Percentiles rank a stretch among this genome's conserved stretches.
Conservation (phyloP, 768 basidiomycete genomes). For the Cystobasidiopsis lactophilus region DNA sequence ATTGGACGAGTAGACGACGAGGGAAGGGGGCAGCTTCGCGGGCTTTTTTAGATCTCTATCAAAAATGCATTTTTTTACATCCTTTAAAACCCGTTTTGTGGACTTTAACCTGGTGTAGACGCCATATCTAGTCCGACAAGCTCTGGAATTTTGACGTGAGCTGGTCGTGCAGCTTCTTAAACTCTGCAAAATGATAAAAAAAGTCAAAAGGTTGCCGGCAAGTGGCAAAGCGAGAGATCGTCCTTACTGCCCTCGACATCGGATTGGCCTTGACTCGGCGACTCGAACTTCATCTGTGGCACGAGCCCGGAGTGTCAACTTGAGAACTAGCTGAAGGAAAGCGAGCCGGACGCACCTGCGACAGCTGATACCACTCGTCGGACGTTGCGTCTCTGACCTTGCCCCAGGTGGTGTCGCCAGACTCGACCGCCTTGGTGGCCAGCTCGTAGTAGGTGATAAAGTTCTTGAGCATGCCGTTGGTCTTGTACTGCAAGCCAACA, state of each 20-base stretch:
- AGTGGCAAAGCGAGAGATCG: not conserved
- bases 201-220: not conserved
- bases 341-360: constrained; percentile 76
- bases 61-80: too few species aligned
- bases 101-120: too few species aligned
- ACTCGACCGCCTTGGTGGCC: constrained; percentile 63
- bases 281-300: constrained; percentile 30
- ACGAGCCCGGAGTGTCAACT: not conserved
- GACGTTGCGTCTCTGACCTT: constrained; percentile 65
- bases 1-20: too few species aligned
- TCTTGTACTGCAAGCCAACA: constrained; percentile 8
- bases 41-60: too few species aligned
- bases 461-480: constrained; percentile 72
- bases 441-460: constrained; percentile 82
- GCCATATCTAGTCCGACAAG: constrained; percentile 6
- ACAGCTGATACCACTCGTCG: constrained; percentile 90
- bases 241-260: constrained; percentile 33
- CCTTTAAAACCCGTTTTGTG: too few species aligned
- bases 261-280: constrained; percentile 76
- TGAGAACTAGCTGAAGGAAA: not conserved
- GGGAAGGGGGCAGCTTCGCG: too few species aligned
- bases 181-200: constrained; percentile 6
- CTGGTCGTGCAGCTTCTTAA: constrained; percentile 14
- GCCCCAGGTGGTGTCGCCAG: constrained; percentile 60
- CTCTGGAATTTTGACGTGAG: constrained; percentile 14